phyloP scores from a whole-genome alignment of 192 early-diverging fungal species.

The Umbelopsis vinacea region DNA sequence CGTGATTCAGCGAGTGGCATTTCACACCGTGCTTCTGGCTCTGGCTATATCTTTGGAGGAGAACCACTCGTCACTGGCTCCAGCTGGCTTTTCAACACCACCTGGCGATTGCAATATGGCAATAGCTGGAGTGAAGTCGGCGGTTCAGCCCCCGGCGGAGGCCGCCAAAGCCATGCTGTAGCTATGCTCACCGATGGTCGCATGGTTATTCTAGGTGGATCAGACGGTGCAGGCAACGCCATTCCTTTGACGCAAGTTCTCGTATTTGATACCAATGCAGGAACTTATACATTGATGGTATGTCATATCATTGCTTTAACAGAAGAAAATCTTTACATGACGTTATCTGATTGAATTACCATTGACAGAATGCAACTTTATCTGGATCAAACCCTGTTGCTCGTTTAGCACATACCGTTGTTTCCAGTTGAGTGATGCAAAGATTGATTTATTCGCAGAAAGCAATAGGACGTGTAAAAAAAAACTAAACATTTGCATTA shows the following conservation, averaged over 20 bases:
- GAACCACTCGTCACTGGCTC: background rate
- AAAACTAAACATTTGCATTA: background rate
- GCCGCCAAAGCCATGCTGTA: slow-evolving; percentile 21
- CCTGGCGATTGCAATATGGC: slow-evolving; percentile 1
- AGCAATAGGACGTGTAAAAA: too few relatives aligned
- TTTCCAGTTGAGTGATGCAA: slow-evolving; percentile 17
- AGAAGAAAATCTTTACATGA: background rate
- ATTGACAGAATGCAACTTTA: background rate
- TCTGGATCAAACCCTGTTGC: slow-evolving; percentile 2
- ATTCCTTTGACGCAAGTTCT: slow-evolving; percentile 1
- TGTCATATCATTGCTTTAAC: background rate
- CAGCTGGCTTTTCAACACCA: slow-evolving; percentile 5
- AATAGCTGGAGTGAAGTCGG: slow-evolving; percentile 13
- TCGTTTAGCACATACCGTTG: slow-evolving; percentile 10
- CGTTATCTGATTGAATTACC: background rate
- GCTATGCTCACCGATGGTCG: slow-evolving; percentile 9
- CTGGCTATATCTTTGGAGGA: slow-evolving; percentile 25
- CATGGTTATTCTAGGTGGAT: slow-evolving; percentile 30
- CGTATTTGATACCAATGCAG: slow-evolving; percentile 19
- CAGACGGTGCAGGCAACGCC: background rate
- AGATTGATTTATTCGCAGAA: background rate
- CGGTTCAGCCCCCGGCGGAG: slow-evolving; percentile 8
- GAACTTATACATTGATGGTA: background rate
- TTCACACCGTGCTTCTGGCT: background rate
- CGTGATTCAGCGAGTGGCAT: slow-evolving; percentile 18